Base-by-base conservation (phyloP, 2,329 filamentous ascomycete genomes). In the Cladosporium sp. region DNA sequence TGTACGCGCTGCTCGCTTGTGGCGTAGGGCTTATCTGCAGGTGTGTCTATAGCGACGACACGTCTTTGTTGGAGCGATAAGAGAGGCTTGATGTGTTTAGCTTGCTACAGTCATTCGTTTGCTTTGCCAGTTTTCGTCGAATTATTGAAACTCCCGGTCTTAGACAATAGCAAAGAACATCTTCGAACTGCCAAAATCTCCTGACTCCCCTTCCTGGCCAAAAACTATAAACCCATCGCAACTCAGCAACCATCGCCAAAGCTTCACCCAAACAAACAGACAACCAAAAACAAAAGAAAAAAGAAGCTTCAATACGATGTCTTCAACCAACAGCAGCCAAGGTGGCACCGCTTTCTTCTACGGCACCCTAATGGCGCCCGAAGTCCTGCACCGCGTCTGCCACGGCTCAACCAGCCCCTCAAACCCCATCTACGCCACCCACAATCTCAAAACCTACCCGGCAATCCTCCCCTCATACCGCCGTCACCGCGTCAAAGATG, bases 341-440 rank as follows among this genome's bases (percentile, higher is more conserved):
- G 45, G 49, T 48, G 77, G 79, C 66, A 77, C 77, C 17, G 80
- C 83, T 63, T 87, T 87, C 75, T 86, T 87, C 78, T 87, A 87
- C 70, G 84, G 80, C 63, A 86, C 83, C 24, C 74, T 87, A 69
- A 97, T 97, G 91, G 89, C 87, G n/a, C 85, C 88, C 0, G 84
- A 88, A 68, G 86, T 97, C 66, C 90, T 97, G 65, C 88, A 89
- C 75, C 88, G 88, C 34, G 91, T 96, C 42, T 90, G 90, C 73
- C 90, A 92, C 74, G 83, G 85, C 63, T 74, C 75, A 8, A 71
- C 75, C 15, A 80, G 61, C 68, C 83, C 68, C 35, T 81, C 71
- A 67, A 78, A 71, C 71, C 79, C 75, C 61, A 79, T 80, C 68
- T 76, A 74, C 58, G 57, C 61, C 45, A 58, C 61, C 39, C 65